These are phyloP conservation scores for Talaromyces wortmannii DNA, from an alignment of 495 filamentous ascomycete species.

Conservation along the genomic window DNA sequence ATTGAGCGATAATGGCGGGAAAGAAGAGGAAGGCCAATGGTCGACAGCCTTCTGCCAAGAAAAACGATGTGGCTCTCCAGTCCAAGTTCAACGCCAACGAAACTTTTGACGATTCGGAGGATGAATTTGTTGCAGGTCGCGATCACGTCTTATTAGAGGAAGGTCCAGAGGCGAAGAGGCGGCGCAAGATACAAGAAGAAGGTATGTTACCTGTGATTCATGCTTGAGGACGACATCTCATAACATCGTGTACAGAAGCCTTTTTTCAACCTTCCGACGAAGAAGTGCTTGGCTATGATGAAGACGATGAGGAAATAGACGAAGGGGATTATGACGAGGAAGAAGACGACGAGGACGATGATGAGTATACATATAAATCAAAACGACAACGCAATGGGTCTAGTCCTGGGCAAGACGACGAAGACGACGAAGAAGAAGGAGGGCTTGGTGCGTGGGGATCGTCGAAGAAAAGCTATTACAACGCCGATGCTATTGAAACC, in stretches of 20 bases:
- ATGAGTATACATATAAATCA: slow-evolving; percentile 30
- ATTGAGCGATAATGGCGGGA: slow-evolving; percentile 25
- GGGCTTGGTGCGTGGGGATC: slow-evolving; percentile 79
- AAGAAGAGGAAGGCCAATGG: slow-evolving; percentile 73
- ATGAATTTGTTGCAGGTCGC: slow-evolving; percentile 78
- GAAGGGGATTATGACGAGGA: slow-evolving; percentile 38
- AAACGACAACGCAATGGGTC: slow-evolving; percentile 16
- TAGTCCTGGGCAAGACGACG: slow-evolving; percentile 14
- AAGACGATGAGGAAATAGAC: slow-evolving; percentile 42
- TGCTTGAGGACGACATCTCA: neutral
- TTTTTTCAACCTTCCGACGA: slow-evolving; percentile 74
- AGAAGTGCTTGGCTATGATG: slow-evolving; percentile 68
- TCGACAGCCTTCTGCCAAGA: slow-evolving; percentile 31
- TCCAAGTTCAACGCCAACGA: slow-evolving; percentile 56
- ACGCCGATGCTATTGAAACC: slow-evolving; percentile 83
- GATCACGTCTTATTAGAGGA: slow-evolving; percentile 84
- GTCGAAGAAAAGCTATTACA: slow-evolving; percentile 85
- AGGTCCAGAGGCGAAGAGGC: slow-evolving; percentile 67
- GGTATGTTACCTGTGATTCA: slow-evolving; percentile 29
- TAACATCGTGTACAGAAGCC: slow-evolving; percentile 34
- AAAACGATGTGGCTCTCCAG: slow-evolving; percentile 30
- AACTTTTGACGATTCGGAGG: slow-evolving; percentile 85
- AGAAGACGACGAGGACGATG: slow-evolving; percentile 35
- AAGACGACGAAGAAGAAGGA: slow-evolving; percentile 59
- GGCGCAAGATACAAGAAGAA: slow-evolving; percentile 57